Conservation (phyloP, 306 rosid species). For the Coriaria nepalensis region DNA sequence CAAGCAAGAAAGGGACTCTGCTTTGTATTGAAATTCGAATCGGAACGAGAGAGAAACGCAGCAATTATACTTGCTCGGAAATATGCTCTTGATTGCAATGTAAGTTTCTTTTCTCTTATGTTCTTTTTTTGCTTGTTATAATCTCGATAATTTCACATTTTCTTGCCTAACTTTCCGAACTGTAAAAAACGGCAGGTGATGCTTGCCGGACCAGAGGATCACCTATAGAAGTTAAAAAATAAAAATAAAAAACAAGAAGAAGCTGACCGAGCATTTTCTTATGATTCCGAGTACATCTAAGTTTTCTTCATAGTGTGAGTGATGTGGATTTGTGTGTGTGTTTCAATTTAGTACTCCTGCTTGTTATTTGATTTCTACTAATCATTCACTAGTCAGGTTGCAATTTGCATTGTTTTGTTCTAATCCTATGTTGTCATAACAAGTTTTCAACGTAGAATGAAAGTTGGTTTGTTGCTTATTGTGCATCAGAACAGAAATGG, state of each 20-base stretch:
- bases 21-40: too few species aligned
- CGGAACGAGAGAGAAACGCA: too few species aligned
- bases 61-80: too few species aligned
- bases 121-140: too few species aligned
- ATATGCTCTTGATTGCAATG: too few species aligned
- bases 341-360: not conserved
- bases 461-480: slow-evolving; percentile 4
- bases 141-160: too few species aligned
- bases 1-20: too few species aligned
- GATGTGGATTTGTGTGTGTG: slow-evolving; percentile 33
- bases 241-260: not conserved
- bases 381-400: slow-evolving; percentile 50
- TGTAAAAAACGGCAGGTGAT: slow-evolving; percentile 40
- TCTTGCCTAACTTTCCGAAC: too few species aligned
- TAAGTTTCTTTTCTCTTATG: too few species aligned
- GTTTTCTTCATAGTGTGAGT: slow-evolving; percentile 23
- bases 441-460: slow-evolving; percentile 24
- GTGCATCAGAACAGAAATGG: not conserved
- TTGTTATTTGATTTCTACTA: too few species aligned
- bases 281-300: slow-evolving; percentile 30
- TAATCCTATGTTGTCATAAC: slow-evolving; percentile 53
- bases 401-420: slow-evolving; percentile 82
- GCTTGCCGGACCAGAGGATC: slow-evolving; percentile 92
- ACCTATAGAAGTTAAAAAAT: slow-evolving; percentile 34
- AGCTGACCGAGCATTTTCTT: slow-evolving; percentile 22